Base-by-base conservation (phyloP, 1,284 basidiomycete species). In the Peniophora sp. region DNA sequence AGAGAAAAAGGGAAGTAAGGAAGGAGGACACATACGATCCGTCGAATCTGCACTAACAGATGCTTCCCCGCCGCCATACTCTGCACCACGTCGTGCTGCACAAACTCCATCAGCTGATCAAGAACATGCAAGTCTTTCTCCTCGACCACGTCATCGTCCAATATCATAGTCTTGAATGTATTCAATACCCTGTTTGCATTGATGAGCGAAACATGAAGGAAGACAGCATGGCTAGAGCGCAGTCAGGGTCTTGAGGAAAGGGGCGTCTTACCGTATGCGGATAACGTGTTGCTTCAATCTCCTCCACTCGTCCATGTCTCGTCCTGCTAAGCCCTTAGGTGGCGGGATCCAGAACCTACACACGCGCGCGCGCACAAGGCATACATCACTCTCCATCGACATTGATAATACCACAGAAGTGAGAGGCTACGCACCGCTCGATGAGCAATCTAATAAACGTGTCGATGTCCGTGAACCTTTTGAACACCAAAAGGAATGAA, bases 401-500 rank as follows among this genome's bases (percentile, higher is more conserved):
- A n/a, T n/a, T n/a, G 27, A 32, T 6, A 32, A 12, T 32, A 6
- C 27, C 5, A 32, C 6, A 32, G 27, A 32, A 5, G 5, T 32
- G 27, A 32, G 27, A 32, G 6, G 5, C 12, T 12, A 32, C 27
- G 27, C 12, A 32, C 5, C 97, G 85, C 52, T 81, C 76, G 9
- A 91, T 79, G 23, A 99, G 80, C n/a, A 92, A 73, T 49, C 92
- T 84, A 53, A 98, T 86, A 20, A 99, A 70, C 53, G 93, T 87
- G 51, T 92, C 79, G 17, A 92, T 73, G 1, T 85, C 87, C 14
- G 92, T 93, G 67, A 99, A 99, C 0, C 93, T 96, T 59, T 95
- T 92, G 74, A 94, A 97, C 1, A 96, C 98, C 79, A 97, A 88
- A 55, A 99, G 68, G 78, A 99, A 99, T 1, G 94, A 89, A 64